phyloP scores from a whole-genome alignment of 768 basidiomycete species.

The Phaeotremella skinneri region DNA sequence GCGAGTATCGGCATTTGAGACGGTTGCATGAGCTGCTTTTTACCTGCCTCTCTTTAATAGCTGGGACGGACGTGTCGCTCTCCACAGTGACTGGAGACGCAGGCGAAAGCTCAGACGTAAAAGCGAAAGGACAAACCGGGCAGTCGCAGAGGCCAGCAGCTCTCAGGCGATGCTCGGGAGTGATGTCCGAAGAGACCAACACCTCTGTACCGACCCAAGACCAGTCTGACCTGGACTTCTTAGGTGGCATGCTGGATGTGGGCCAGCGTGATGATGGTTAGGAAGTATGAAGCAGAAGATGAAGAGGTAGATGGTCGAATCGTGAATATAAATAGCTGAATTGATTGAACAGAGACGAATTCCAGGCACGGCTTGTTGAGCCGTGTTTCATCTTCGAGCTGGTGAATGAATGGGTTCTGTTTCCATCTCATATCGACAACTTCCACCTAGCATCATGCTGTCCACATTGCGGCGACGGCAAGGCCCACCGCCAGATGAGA shows the following conservation, averaged over 20 bases:
- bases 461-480: not conserved
- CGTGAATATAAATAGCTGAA: too few species aligned
- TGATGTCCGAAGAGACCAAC: constrained; percentile 60
- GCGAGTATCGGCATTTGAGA: constrained; percentile 67
- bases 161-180: constrained; percentile 63
- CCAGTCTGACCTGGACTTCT: constrained; percentile 56
- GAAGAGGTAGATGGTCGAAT: constrained; percentile 1
- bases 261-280: not conserved
- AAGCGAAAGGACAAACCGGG: constrained; percentile 8
- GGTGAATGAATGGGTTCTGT: not conserved
- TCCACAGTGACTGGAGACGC: constrained; percentile 1
- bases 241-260: constrained; percentile 20
- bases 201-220: constrained; percentile 75
- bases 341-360: too few species aligned
- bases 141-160: constrained; percentile 62
- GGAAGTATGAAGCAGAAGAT: constrained; percentile 7
- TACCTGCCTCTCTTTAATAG: constrained; percentile 13
- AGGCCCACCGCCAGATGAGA: constrained; percentile 12
- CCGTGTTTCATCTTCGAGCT: too few species aligned
- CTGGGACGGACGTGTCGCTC: not conserved
- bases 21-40: constrained; percentile 19
- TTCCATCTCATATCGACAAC: constrained; percentile 1
- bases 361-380: too few species aligned
- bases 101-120: not conserved
- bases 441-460: not conserved